A percentile compares a stretch with the other conserved stretches of the same genome.
Conservation (phyloP, 768 basidiomycete species). For the Rhodotorula sphaerocarpa region DNA sequence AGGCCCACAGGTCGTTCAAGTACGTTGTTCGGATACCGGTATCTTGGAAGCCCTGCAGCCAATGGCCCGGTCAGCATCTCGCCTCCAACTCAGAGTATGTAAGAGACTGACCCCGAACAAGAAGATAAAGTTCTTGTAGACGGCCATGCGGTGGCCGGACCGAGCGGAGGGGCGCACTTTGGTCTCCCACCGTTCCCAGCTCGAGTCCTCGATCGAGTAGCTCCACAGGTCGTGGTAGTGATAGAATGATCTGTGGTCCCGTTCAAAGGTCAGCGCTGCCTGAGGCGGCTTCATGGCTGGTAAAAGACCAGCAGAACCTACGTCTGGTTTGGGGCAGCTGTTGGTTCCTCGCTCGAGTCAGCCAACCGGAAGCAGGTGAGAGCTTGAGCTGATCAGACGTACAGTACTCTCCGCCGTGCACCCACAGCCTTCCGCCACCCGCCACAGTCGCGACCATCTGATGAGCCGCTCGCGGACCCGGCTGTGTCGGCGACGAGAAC, state of each 20-base stretch:
- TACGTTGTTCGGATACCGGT: constrained; percentile 59
- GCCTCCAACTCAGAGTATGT: not conserved
- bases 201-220: constrained; percentile 67
- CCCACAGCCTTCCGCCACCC: constrained; percentile 55
- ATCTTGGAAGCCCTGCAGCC: constrained; percentile 63
- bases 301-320: no score
- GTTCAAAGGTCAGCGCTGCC: no score
- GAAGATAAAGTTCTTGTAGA: constrained; percentile 79
- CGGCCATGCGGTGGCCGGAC: constrained; percentile 81
- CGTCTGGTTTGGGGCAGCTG: constrained; percentile 37
- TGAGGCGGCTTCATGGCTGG: no score
- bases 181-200: constrained; percentile 83
- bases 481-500: constrained; percentile 73
- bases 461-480: constrained; percentile 80
- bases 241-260: constrained; percentile 51
- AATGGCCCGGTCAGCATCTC: not conserved
- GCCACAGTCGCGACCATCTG: constrained; percentile 64
- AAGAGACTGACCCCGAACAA: constrained; percentile 55
- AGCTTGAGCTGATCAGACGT: not conserved
- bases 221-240: constrained; percentile 79
- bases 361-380: no score
- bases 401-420: constrained; percentile 62
- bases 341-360: no score
- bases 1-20: constrained; percentile 80
- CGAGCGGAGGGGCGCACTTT: constrained; percentile 69